Evolutionary conservation across 2,329 filamentous ascomycete species (phyloP).

Genomic region (Penicillium sp.): DNA sequence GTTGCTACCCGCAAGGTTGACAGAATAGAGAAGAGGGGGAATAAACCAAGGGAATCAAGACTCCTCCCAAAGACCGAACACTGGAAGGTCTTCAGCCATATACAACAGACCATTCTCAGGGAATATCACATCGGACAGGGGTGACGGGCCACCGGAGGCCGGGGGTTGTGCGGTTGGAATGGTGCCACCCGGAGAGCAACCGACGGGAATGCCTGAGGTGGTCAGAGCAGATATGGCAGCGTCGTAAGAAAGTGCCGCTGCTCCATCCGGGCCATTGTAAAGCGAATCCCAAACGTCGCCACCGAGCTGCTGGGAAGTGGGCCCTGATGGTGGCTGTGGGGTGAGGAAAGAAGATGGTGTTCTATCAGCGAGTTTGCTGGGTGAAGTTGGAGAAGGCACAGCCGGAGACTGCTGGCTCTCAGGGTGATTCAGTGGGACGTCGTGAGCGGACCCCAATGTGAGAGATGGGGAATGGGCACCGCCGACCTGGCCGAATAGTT

Average conservation of each 20-base stretch:
- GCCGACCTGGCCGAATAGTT: slow-evolving; percentile 42
- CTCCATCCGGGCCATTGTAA: slow-evolving; percentile 20
- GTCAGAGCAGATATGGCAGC: slow-evolving; percentile 34
- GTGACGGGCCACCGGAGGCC: slow-evolving; percentile 27
- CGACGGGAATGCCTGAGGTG: slow-evolving; percentile 34
- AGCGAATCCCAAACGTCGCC: slow-evolving; percentile 33
- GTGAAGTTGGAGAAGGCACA: slow-evolving; percentile 25
- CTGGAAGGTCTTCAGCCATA: slow-evolving; percentile 35
- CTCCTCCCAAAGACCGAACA: slow-evolving; percentile 34
- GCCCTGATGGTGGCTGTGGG: slow-evolving; percentile 12
- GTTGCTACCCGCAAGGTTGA: not conserved
- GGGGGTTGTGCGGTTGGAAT: slow-evolving; percentile 20
- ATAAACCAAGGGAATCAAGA: slow-evolving; percentile 6
- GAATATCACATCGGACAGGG: slow-evolving; percentile 33
- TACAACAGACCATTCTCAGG: slow-evolving; percentile 35
- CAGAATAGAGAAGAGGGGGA: not conserved
- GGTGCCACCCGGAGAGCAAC: slow-evolving; percentile 32
- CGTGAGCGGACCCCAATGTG: slow-evolving; percentile 5
- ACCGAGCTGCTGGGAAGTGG: slow-evolving; percentile 13
- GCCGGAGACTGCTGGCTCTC: slow-evolving; percentile 11
- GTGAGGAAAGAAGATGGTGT: slow-evolving; percentile 16
- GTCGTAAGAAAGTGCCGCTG: slow-evolving; percentile 27
- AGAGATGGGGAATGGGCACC: slow-evolving; percentile 12
- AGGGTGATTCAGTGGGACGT: not conserved
- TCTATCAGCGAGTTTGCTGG: slow-evolving; percentile 16